These are phyloP conservation scores for Erythrobasidium hasegawianum DNA, from an alignment of 1,284 basidiomycete species.

Conservation along the genomic window DNA sequence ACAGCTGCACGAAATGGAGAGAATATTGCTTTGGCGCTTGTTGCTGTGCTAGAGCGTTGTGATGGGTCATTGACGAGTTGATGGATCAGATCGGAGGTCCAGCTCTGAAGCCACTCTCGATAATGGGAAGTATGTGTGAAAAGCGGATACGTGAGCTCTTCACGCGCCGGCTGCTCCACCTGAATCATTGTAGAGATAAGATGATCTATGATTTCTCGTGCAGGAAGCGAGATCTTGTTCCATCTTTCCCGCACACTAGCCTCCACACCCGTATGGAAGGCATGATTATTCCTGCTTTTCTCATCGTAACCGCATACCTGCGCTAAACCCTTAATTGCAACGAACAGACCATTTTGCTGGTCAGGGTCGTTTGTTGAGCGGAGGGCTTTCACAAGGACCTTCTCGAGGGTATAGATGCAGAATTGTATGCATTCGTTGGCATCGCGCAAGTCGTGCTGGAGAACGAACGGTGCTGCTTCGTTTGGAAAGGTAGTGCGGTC, in stretches of 20 bases:
- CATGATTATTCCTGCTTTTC: slow-evolving; percentile 59
- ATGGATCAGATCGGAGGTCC: slow-evolving; percentile 78
- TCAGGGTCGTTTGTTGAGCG: slow-evolving; percentile 88
- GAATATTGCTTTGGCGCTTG: slow-evolving; percentile 63
- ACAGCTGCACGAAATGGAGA: slow-evolving; percentile 73
- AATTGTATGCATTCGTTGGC: slow-evolving; percentile 75
- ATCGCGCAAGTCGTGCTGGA: slow-evolving; percentile 78
- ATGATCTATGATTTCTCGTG: slow-evolving; percentile 82
- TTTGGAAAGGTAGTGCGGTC: slow-evolving; percentile 75
- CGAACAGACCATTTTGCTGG: slow-evolving; percentile 86
- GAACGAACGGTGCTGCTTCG: slow-evolving; percentile 64
- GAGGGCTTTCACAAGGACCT: slow-evolving; percentile 87
- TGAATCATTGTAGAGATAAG: slow-evolving; percentile 57
- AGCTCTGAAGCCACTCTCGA: slow-evolving; percentile 91
- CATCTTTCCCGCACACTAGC: slow-evolving; percentile 68
- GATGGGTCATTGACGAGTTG: slow-evolving; percentile 52
- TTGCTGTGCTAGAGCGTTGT: slow-evolving; percentile 43
- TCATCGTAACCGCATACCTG: slow-evolving; percentile 81
- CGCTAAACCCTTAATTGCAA: slow-evolving; percentile 87
- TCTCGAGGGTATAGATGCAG: slow-evolving; percentile 76
- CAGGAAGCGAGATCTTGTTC: slow-evolving; percentile 72
- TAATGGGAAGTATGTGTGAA: slow-evolving; percentile 75
- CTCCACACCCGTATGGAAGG: slow-evolving; percentile 52
- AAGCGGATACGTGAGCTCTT: slow-evolving; percentile 60
- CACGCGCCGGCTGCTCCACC: slow-evolving; percentile 1